Evolutionary conservation across 2,329 filamentous ascomycete species (phyloP).

Genomic region (Teratosphaeria viscida): DNA sequence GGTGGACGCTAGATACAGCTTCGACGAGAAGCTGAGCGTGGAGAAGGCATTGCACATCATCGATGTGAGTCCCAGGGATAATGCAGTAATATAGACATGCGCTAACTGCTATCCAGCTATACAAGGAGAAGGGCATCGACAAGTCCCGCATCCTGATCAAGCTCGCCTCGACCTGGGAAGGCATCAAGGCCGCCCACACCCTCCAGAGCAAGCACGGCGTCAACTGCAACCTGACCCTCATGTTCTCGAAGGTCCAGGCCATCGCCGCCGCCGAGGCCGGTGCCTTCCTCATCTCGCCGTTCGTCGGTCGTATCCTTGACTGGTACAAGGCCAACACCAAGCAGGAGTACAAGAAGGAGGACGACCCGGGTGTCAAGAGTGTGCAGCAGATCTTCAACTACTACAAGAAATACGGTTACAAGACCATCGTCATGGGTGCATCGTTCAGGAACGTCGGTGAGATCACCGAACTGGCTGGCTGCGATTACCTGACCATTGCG

Average conservation of each 20-base stretch:
- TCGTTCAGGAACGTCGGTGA: slow-evolving; percentile 95
- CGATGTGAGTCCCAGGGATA: slow-evolving; percentile 51
- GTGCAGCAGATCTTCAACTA: slow-evolving; percentile 97
- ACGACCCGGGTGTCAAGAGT: slow-evolving; percentile 92
- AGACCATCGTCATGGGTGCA: slow-evolving; percentile 99
- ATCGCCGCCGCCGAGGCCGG: slow-evolving; percentile 91
- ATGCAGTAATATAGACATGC: background rate
- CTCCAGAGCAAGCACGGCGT: slow-evolving; percentile 91
- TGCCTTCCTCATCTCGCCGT: slow-evolving; percentile 97
- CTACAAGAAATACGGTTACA: slow-evolving; percentile 99
- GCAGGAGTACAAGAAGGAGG: slow-evolving; percentile 80
- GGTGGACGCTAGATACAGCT: slow-evolving; percentile 92
- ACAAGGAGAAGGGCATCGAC: slow-evolving; percentile 80
- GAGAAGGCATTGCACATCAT: slow-evolving; percentile 97
- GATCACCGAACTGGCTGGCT: slow-evolving; percentile 96
- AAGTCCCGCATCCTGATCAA: slow-evolving; percentile 98
- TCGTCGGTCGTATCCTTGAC: slow-evolving; percentile 97
- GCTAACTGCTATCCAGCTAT: slow-evolving; percentile 54
- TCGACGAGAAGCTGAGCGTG: slow-evolving; percentile 84
- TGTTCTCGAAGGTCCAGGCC: slow-evolving; percentile 94
- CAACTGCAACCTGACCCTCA: slow-evolving; percentile 98
- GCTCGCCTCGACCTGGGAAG: slow-evolving; percentile 98
- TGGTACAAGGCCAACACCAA: slow-evolving; percentile 97
- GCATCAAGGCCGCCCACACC: slow-evolving; percentile 96
- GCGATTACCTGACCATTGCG: slow-evolving; percentile 97